Conservation (phyloP, 805 yeast species). For the Limtongozyma cylindracea region DNA sequence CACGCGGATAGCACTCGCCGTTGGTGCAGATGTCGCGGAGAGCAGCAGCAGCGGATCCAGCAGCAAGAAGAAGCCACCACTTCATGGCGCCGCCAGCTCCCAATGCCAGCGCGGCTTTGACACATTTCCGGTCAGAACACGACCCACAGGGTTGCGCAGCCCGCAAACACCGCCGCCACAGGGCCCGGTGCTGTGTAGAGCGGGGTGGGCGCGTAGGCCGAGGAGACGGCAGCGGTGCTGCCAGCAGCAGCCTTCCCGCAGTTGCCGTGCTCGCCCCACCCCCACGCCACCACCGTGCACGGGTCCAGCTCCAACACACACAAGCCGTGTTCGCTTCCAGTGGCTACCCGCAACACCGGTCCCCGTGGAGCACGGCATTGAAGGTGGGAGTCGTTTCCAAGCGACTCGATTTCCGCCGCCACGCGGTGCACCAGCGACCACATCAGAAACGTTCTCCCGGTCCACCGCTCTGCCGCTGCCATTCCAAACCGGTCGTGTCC, state of each 20-base stretch:
- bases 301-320: constrained; percentile 4
- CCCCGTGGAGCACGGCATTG: constrained; percentile 16
- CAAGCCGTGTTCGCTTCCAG: constrained; percentile 83
- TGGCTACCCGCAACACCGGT: constrained; percentile 6
- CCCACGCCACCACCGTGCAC: constrained; percentile 53
- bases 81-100: too few relatives aligned
- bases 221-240: too few relatives aligned
- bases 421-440: constrained; percentile 56
- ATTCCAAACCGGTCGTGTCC: too few relatives aligned
- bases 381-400: constrained; percentile 60
- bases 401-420: constrained; percentile 10
- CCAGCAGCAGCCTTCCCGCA: too few relatives aligned
- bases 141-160: constrained; percentile 52
- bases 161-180: constrained; percentile 19
- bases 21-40: too few relatives aligned
- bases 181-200: constrained; percentile 5
- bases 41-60: too few relatives aligned
- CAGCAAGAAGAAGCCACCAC: too few relatives aligned
- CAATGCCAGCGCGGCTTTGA: too few relatives aligned
- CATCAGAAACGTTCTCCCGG: too few relatives aligned
- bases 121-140: too few relatives aligned
- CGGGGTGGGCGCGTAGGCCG: too few relatives aligned
- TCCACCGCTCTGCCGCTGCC: too few relatives aligned
- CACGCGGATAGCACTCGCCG: constrained; percentile 31
- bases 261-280: constrained; percentile 98